Base-by-base conservation (phyloP, 2,329 filamentous ascomycete species). In the Elsinoe necatrix region DNA sequence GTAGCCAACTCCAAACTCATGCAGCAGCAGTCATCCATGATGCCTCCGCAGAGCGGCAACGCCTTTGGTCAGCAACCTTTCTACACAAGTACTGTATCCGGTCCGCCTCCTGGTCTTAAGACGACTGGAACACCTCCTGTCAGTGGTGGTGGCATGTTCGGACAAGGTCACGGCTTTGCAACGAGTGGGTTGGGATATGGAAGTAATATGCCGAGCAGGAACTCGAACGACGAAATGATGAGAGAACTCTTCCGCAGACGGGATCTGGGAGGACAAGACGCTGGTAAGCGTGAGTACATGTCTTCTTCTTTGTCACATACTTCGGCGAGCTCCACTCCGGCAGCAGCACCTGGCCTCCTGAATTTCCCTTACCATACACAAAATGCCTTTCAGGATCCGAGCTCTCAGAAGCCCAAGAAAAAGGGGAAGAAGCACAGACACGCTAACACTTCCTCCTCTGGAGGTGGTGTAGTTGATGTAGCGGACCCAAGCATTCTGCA, bases 401-500 rank as follows among this genome's bases (percentile, higher is more conserved):
- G 87, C 57, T 42, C 50, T 52, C 63, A 67, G 54, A 67, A 95
- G 85, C 90, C 95, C 83, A 95, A 95, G 86, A 96, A 95, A 84
- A 95, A 95, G 89, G 90, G 90, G 80, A 96, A 95, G 85, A 96
- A 96, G 89, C 92, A 96, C 82, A 95, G 91, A 85, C 91, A 96
- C 86, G 92, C 90, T 93, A 95, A 96, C 89, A 96, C 92, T 92
- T 95, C 91, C 88, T 97, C 92, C 85, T 95, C 90, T 84, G 91
- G 90, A 84, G 89, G 89, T 88, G 91, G 89, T 80, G 84, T 96
- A 92, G 91, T 95, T 80, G 91, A 97, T 95, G 89, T 95, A 91
- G 89, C 88, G 81, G 91, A 97, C 89, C 92, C 92, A 82, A 95
- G 89, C 82, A 96, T 96, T 82, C 85, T 97, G 81, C 91, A 95